Percentiles rank a stretch among this genome's conserved stretches.
These are phyloP conservation scores for Dalbergia cultrata DNA, from an alignment of 306 rosid genomes.

Conservation along the genomic window DNA sequence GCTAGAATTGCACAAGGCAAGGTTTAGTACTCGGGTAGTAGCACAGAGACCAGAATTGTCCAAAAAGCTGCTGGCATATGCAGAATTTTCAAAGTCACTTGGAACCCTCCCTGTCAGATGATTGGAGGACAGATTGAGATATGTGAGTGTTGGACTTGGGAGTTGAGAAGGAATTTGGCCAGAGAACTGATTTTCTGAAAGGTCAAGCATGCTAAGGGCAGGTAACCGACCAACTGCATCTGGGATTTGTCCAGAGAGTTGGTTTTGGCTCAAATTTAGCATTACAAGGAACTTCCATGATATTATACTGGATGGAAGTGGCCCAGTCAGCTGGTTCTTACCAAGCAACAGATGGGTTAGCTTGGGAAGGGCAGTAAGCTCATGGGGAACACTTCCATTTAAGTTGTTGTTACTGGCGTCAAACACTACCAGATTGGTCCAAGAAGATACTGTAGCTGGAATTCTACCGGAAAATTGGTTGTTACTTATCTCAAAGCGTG, in stretches of 20 bases:
- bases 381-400: slow-evolving; percentile 58
- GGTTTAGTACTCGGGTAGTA: slow-evolving; percentile 24
- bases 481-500: slow-evolving; percentile 48
- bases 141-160: not conserved
- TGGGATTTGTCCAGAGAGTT: slow-evolving; percentile 56
- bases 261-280: slow-evolving; percentile 54
- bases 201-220: slow-evolving; percentile 52
- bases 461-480: slow-evolving; percentile 58
- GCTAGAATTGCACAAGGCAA: slow-evolving; percentile 48
- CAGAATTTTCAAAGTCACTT: slow-evolving; percentile 42
- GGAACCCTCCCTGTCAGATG: slow-evolving; percentile 58
- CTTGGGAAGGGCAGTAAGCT: slow-evolving; percentile 50
- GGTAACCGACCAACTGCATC: slow-evolving; percentile 50
- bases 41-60: slow-evolving; percentile 64
- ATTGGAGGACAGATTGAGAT: slow-evolving; percentile 51
- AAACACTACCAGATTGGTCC: slow-evolving; percentile 50
- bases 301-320: slow-evolving; percentile 45
- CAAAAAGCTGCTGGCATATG: slow-evolving; percentile 57
- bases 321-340: slow-evolving; percentile 52
- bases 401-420: slow-evolving; percentile 58
- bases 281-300: slow-evolving; percentile 50
- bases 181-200: slow-evolving; percentile 65
- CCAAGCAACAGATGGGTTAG: slow-evolving; percentile 50
- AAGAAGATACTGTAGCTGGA: slow-evolving; percentile 52
- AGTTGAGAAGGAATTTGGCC: slow-evolving; percentile 53